phyloP scores from a whole-genome alignment of 2,329 filamentous ascomycete species.

The Cercospora janseana region DNA sequence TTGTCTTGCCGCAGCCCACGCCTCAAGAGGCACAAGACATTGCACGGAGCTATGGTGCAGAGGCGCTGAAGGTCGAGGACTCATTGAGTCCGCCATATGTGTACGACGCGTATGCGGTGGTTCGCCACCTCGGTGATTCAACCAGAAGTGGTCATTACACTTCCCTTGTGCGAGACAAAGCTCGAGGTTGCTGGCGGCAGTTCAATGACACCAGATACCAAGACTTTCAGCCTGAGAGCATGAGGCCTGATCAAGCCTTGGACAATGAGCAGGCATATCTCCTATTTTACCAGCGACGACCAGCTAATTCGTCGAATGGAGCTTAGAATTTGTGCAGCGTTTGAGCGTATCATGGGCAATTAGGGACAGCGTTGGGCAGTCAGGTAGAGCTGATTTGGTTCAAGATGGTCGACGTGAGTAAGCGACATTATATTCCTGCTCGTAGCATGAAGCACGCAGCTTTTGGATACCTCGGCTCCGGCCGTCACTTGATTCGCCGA shows the following conservation, averaged over 20 bases:
- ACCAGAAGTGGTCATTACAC: slow-evolving; percentile 78
- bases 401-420: too few species aligned
- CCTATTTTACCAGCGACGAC: slow-evolving; percentile 54
- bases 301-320: slow-evolving; percentile 14
- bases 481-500: too few species aligned
- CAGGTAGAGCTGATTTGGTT: too few species aligned
- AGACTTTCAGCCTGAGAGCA: slow-evolving; percentile 57
- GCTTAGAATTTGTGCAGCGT: slow-evolving; percentile 8
- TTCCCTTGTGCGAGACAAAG: slow-evolving; percentile 54
- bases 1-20: slow-evolving; percentile 53
- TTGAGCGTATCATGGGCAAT: slow-evolving; percentile 11
- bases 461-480: too few species aligned
- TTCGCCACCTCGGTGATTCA: slow-evolving; percentile 69
- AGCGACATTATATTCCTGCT: too few species aligned
- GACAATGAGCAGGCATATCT: slow-evolving; percentile 65
- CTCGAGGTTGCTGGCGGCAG: slow-evolving; percentile 57
- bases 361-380: too few species aligned
- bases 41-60: slow-evolving; percentile 35
- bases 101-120: slow-evolving; percentile 85
- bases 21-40: slow-evolving; percentile 36
- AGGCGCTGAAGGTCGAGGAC: slow-evolving; percentile 35
- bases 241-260: slow-evolving; percentile 42
- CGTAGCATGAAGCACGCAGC: too few species aligned
- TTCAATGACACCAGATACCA: slow-evolving; percentile 59
- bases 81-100: slow-evolving; percentile 58